Base-by-base conservation (phyloP, 2,329 filamentous ascomycete genomes). In the Exophiala bonariae region DNA sequence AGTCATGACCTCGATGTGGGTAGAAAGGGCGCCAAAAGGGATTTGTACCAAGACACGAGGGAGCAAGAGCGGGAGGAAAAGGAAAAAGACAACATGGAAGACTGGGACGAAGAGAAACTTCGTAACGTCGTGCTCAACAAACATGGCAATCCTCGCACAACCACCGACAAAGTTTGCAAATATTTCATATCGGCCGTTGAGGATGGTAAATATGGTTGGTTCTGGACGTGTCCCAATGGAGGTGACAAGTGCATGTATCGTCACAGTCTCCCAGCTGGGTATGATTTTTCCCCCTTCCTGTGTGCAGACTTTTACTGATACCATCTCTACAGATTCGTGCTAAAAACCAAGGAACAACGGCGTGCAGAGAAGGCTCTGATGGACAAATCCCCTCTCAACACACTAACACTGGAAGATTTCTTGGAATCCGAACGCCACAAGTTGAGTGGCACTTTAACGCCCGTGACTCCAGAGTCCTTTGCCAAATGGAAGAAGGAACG, bases 131-230 rank as follows among this genome's bases (percentile, higher is more conserved):
- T 99, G 18, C 61, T 95, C 66, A 95, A 87, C 62, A 99, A 99
- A 76, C 95, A 99, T 70, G 93, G 93, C 42, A 99, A 99, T 70
- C 93, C 95, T 51, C 84, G 86, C 66, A 96, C 91, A 17, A 88
- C 87, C 4, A 99, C 93, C 37, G 93, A 99, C 66, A 99, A 97
- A 73, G 93, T 99, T 58, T 99, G 93, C 88, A 99, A 97, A 72
- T 96, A 76, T 77, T 99, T 99, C 68, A 93, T 97, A 66, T 85
- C 91, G 59, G 93, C 93, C 19, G 93, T 99, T 54, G 93, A 99
- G 72, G 93, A 99, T 65, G 88, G 90, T 62, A 99, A 97, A 72
- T 99, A 99, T 63, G 93, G 93, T 54, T 99, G 93, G 93, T 97
- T 99, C 73, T 99, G 93, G 93, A 79, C 83, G 50, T 99, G 93